These are phyloP conservation scores for Periconia sp. DNA, from an alignment of 2,329 filamentous ascomycete species.

Conservation along the genomic window DNA sequence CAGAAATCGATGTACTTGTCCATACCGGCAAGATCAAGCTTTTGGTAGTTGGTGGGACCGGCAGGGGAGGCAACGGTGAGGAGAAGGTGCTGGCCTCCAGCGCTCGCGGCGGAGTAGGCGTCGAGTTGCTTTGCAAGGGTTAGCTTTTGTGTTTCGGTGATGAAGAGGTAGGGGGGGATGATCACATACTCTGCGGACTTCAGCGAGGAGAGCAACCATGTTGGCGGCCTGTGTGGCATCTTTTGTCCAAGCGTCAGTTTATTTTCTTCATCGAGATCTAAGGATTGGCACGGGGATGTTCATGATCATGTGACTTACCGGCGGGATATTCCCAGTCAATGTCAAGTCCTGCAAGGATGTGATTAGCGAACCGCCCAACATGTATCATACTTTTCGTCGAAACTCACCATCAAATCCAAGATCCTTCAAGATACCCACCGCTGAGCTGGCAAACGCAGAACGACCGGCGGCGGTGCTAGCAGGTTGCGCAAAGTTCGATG, in stretches of 20 bases:
- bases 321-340: constrained; percentile 43
- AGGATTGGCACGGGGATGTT: not conserved
- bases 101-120: constrained; percentile 43
- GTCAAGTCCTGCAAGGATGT: constrained; percentile 20
- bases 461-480: constrained; percentile 33
- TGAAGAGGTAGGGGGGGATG: not conserved
- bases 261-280: not conserved
- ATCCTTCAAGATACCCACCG: constrained; percentile 34
- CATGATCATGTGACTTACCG: constrained; percentile 6
- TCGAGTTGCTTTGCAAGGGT: constrained; percentile 34
- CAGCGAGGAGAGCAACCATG: constrained; percentile 35
- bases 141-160: not conserved
- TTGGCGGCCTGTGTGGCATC: constrained; percentile 35
- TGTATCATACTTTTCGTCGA: not conserved
- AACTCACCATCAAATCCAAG: constrained; percentile 40
- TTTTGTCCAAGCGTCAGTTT: not conserved
- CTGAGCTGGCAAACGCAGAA: constrained; percentile 36
- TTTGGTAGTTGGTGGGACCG: constrained; percentile 48
- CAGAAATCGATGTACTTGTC: constrained; percentile 53
- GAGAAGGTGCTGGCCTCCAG: constrained; percentile 45
- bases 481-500: constrained; percentile 37
- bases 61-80: constrained; percentile 44
- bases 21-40: constrained; percentile 49
- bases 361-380: constrained; percentile 8
- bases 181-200: constrained; percentile 20